Evolutionary conservation across 208 protist species (phyloP), one percentile per base, ranked within the genome.

Genomic region (Trypanosomatidae sp.): DNA sequence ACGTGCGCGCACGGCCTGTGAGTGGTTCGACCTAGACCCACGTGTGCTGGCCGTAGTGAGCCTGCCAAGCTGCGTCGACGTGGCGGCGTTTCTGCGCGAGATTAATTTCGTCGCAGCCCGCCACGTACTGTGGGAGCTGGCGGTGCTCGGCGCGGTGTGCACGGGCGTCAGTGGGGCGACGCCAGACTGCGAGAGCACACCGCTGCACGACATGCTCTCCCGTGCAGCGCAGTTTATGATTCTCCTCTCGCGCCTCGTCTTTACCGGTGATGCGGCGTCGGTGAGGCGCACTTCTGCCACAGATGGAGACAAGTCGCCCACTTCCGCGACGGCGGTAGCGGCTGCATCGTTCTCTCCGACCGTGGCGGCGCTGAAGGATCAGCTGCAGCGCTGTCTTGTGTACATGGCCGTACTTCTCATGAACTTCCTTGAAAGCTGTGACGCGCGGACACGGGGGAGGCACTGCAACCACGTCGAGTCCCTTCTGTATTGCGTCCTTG

Each of bases 401-500:
- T 77, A 88, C 65, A 80, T 82, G 52, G 69, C 77, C 1, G 62
- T 79, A 19, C 72, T 84, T 36, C 60, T 88, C 33, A 74, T 84
- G 74, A 73, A 73, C 47, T 70, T 82, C 43, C 65, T 80, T n/a
- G 73, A 76, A 59, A 52, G 62, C 69, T 69, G 47, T 66, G 70
- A 85, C 56, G 68, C 52, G 41, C 71, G 76, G 36, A 77, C 58
- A 46, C 60, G 71, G 2, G 58, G 74, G 22, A 58, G 69, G 50
- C 74, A 79, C 41, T 59, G 71, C 53, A 44, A 52, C 71, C 50
- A 75, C 36, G 64, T 78, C 6, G 67, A 81, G 62, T 78, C 79
- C 13, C 66, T 86, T 7, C 72, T 89, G 19, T 82, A 70, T 71
- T 83, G 83, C 64, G 44, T 85, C 43, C 66, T 89, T 9, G 81